Conservation (phyloP, 768 basidiomycete genomes). For the Leucogyrophana mollusca region DNA sequence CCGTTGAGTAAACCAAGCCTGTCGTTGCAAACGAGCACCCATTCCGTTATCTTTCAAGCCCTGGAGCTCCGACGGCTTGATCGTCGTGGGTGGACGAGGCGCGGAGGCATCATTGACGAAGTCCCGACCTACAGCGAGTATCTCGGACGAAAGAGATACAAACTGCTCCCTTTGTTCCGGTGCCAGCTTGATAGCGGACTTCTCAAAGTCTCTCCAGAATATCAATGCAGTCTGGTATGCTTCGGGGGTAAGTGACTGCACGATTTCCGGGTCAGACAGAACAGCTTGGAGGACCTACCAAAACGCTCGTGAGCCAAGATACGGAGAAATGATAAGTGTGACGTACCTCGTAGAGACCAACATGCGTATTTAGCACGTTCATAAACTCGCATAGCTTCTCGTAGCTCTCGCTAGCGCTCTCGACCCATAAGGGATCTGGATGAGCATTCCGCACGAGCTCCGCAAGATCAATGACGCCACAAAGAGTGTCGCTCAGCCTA, state of each 20-base stretch:
- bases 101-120: conserved; percentile 72
- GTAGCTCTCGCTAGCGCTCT: conserved; percentile 83
- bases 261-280: conserved; percentile 64
- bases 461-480: conserved; percentile 94
- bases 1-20: conserved; percentile 74
- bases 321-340: conserved; percentile 7
- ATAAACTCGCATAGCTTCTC: conserved; percentile 94
- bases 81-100: conserved; percentile 62
- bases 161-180: conserved; percentile 75
- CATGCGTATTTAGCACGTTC: conserved; percentile 95
- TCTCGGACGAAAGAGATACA: conserved; percentile 86
- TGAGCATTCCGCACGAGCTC: conserved; percentile 93
- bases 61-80: conserved; percentile 65
- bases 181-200: conserved; percentile 91
- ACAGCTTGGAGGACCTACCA: conserved; percentile 68
- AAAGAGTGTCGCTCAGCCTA: conserved; percentile 92
- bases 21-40: conserved; percentile 70
- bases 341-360: conserved; percentile 84
- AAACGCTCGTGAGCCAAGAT: conserved; percentile 15
- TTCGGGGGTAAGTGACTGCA: conserved; percentile 65
- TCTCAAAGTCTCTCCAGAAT: conserved; percentile 96
- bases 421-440: conserved; percentile 82
- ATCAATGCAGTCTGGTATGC: conserved; percentile 87
- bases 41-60: conserved; percentile 78
- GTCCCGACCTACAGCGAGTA: conserved; percentile 81